Base-by-base conservation (phyloP, 768 basidiomycete genomes). In the Infundibulicybe gibba region DNA sequence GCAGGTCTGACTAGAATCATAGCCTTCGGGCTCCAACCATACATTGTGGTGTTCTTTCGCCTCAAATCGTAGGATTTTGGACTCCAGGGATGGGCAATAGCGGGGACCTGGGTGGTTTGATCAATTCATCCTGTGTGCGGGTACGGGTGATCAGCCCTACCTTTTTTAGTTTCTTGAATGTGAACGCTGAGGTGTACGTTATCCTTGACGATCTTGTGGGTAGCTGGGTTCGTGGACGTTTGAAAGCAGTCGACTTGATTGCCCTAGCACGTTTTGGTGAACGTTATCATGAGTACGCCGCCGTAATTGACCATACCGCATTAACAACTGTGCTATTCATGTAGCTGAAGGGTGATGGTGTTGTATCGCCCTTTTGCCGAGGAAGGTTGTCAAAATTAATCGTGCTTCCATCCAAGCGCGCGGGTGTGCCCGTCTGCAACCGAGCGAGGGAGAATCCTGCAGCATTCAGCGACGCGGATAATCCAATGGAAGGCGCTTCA, bases 21-120 rank as follows among this genome's bases (percentile, higher is more conserved):
- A 93, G 0, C 93, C 93, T 60, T 95, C 93, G 0, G 91, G 93
- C 59, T 95, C 93, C 2, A 95, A 70, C 91, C 92, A 95, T 35
- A 94, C 76, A 2, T 66, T 81, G 56, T 95, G 93, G 4, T 67
- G 66, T 5, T 70, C 65, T 62, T 87, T 91, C 50, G 87, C 66
- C 3, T 77, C 77, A 60, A 94, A 94, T 11, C 90, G 79, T 33
- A 82, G 70, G 8, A 95, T 80, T 61, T 95, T 95, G 9, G 89
- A 81, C 62, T 95, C 93, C 1, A 95, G 73, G 0, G 90, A 92
- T 5, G 93, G 93, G 52, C 93, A 95, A 62, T 95, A 95, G 15
- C 93, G 79, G 5, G 93, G 93, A 2, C 92, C 90, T 91, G 45
- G 16, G 25, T 25, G 25, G 3, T 25, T 25, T 4, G 8, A 8